These are phyloP conservation scores for Carex parvula DNA, from an alignment of 176 grass and related monocot genomes.

Conservation along the genomic window DNA sequence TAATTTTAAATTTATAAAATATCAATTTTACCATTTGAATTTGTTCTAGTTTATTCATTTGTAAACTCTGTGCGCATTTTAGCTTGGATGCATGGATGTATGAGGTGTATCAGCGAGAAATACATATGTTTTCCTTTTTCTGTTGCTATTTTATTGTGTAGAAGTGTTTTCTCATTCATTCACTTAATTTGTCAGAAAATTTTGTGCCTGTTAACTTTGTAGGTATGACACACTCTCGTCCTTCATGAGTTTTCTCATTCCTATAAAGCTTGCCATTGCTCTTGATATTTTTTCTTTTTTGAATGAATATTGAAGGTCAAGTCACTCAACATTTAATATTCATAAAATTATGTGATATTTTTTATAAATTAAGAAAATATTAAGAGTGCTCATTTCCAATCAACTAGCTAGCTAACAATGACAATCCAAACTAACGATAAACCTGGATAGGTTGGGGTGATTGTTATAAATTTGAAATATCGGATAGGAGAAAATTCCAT, in stretches of 20 bases:
- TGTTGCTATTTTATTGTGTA: not conserved
- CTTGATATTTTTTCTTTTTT: not conserved
- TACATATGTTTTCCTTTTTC: not conserved
- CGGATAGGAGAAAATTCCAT: too few species aligned
- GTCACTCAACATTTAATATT: too few species aligned
- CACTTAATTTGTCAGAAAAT: not conserved
- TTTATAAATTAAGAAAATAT: too few species aligned
- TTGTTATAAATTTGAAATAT: not conserved
- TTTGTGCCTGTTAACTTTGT: not conserved
- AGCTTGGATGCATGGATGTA: not conserved
- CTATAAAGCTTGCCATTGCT: not conserved
- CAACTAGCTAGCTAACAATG: not conserved
- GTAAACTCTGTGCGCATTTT: not conserved
- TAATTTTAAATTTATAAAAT: too few species aligned
- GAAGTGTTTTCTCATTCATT: not conserved
- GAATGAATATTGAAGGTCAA: too few species aligned
- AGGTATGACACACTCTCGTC: not conserved
- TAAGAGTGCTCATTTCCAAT: not conserved
- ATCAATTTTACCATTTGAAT: not conserved
- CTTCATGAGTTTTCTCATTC: not conserved
- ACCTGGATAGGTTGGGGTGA: not conserved
- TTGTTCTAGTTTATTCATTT: not conserved
- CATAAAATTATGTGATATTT: too few species aligned
- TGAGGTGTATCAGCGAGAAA: slow-evolving; percentile 5
- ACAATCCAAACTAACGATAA: not conserved